Evolutionary conservation across 352 stramenopile genomes (phyloP).

Genomic region (Aphanomyces stellatus): DNA sequence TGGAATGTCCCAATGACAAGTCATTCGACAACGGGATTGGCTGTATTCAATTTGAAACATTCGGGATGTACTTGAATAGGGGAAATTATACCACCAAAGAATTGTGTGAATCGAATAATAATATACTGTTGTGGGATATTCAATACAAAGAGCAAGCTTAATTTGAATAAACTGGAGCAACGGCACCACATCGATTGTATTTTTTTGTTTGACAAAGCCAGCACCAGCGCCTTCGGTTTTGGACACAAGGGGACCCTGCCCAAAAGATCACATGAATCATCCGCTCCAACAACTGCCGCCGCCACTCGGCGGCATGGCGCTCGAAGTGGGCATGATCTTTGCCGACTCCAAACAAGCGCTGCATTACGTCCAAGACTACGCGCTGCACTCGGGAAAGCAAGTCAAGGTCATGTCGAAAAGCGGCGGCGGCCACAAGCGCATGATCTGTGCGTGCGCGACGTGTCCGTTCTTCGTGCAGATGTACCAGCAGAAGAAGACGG

Average conservation of each 20-base stretch:
- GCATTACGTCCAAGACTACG: slow-evolving; percentile 45
- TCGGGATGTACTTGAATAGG: no score
- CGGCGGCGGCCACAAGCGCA: slow-evolving; percentile 51
- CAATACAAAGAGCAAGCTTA: not conserved
- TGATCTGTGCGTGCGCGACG: slow-evolving; percentile 34
- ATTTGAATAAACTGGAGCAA: not conserved
- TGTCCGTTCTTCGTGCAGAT: slow-evolving; percentile 40
- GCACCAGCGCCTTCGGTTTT: not conserved
- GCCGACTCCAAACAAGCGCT: slow-evolving; percentile 37
- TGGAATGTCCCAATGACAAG: no score
- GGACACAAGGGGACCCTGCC: slow-evolving; percentile 2
- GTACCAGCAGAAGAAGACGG: slow-evolving; percentile 44
- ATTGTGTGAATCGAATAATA: no score
- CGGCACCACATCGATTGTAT: no score
- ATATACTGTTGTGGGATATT: no score
- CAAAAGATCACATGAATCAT: no score
- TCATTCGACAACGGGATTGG: no score
- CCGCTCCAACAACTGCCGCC: not conserved
- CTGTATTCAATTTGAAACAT: no score
- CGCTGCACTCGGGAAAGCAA: slow-evolving; percentile 34
- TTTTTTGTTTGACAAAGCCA: not conserved
- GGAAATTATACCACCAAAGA: no score
- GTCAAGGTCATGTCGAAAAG: slow-evolving; percentile 34
- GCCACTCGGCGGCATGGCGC: not conserved
- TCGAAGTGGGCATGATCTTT: slow-evolving; percentile 40